A percentile compares a stretch with the other conserved stretches of the same genome.
phyloP scores from a whole-genome alignment of 306 rosid species.

The Lithocarpus polystachyus region DNA sequence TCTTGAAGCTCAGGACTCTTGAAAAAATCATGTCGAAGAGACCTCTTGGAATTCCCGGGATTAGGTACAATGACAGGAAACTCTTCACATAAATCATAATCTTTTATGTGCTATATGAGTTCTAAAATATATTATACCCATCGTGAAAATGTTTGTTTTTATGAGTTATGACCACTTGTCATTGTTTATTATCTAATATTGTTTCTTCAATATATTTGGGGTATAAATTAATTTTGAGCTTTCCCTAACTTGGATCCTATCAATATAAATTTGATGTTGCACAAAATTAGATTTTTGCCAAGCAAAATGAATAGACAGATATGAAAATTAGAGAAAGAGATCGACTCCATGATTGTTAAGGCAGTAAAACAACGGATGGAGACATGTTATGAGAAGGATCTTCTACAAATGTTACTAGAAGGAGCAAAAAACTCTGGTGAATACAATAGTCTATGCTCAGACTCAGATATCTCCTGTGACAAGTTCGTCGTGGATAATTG shows the following conservation, averaged over 20 bases:
- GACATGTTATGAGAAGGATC: constrained; percentile 42
- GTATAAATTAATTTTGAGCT: background rate
- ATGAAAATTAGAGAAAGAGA: constrained; percentile 63
- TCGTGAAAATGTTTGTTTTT: too few relatives aligned
- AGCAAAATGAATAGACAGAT: constrained; percentile 41
- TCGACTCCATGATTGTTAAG: constrained; percentile 35
- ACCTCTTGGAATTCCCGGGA: too few relatives aligned
- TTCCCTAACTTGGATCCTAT: background rate
- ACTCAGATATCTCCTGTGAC: constrained; percentile 7
- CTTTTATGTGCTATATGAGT: too few relatives aligned
- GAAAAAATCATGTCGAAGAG: too few relatives aligned
- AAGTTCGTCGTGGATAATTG: constrained; percentile 46
- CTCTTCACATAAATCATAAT: too few relatives aligned
- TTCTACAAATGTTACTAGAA: constrained; percentile 56
- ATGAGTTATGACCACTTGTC: background rate
- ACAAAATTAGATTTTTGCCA: constrained; percentile 45
- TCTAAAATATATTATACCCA: too few relatives aligned
- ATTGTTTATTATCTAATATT: background rate
- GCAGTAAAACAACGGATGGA: constrained; percentile 37
- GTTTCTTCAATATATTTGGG: background rate
- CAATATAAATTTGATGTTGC: background rate
- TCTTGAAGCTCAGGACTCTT: too few relatives aligned
- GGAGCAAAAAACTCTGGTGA: constrained; percentile 37
- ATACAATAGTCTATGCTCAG: constrained; percentile 9
- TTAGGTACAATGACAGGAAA: too few relatives aligned